Evolutionary conservation across 78 protist species (phyloP), one percentile per base, ranked within the genome.

Genomic region (Dictyostelium brefeldianum): DNA sequence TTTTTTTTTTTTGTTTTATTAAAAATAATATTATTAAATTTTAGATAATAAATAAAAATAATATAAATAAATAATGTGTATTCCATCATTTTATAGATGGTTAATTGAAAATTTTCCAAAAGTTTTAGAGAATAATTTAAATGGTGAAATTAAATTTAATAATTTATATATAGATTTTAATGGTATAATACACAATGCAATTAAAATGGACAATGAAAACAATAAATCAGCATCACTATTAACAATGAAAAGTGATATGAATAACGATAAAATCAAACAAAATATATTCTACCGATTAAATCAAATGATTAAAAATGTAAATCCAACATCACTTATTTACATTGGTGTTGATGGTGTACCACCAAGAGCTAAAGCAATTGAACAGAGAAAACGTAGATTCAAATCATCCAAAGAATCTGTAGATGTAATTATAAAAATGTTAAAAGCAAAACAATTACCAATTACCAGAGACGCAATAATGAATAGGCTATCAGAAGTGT

Each of bases 151-250:
- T 8, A 18, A 56, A 83, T 98, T 83, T 84, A 98, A 98, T 91
- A 96, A 96, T 77, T 92, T 99, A 65, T 99, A 99, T 91, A 89
- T 99, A 64, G 99, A 99, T 94, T 97, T 98, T 98, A 99, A 99
- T 93, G 99, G 99, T 22, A 95, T 99, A 56, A 93, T 99, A 36
- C 99, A 98, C 54, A 78, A 89, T 17, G 94, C 98, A 81, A 85
- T 97, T 17, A 99, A 98, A 80, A 17, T 64, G 15, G 89, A 71
- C 31, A 25, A n/a, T n/a, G 29, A 22, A 2, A 29, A 9, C 50
- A 69, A 29, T 20, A 20, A 20, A 56, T 41, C 87, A 15, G 46
- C 87, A 12, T 71, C 64, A 62, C 2, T 50, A 57, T 22, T 48
- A 14, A 5, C 59, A 48, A 15, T 36, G 48, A 67, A 31, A 27